Evolutionary conservation across 208 protist species (phyloP).

Genomic region (Trypanosoma boissoni): DNA sequence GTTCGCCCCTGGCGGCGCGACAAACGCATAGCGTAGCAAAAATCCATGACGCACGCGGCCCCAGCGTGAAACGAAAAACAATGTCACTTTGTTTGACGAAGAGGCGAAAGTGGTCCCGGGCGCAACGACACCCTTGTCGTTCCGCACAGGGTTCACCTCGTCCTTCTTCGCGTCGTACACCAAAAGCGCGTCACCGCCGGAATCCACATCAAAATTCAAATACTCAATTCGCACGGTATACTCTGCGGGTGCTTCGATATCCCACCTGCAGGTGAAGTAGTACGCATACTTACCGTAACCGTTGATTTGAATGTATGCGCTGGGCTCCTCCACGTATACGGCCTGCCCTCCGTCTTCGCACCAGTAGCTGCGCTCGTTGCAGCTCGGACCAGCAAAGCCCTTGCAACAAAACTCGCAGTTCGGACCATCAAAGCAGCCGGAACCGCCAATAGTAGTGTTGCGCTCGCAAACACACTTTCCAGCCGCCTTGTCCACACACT

Average conservation of each 20-base stretch:
- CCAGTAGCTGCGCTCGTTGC: slow-evolving; percentile 72
- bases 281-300: slow-evolving; percentile 48
- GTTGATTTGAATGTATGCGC: slow-evolving; percentile 69
- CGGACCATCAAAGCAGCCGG: slow-evolving; percentile 53
- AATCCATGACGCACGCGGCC: slow-evolving; percentile 38
- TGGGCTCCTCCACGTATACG: slow-evolving; percentile 36
- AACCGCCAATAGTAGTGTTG: slow-evolving; percentile 25
- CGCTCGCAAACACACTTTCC: slow-evolving; percentile 57
- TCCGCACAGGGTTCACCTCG: slow-evolving; percentile 12
- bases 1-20: neutral
- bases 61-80: slow-evolving; percentile 64
- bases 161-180: slow-evolving; percentile 39
- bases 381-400: slow-evolving; percentile 47
- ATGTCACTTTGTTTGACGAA: slow-evolving; percentile 21
- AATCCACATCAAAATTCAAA: slow-evolving; percentile 40
- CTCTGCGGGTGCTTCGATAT: slow-evolving; percentile 30
- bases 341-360: slow-evolving; percentile 42
- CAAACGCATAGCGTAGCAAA: slow-evolving; percentile 59
- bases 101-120: slow-evolving; percentile 22
- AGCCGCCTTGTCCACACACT: slow-evolving; percentile 36
- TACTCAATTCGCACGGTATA: slow-evolving; percentile 41
- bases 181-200: slow-evolving; percentile 31
- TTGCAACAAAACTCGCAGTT: slow-evolving; percentile 77
- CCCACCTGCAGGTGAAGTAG: slow-evolving; percentile 56
- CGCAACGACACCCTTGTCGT: slow-evolving; percentile 14